phyloP scores from a whole-genome alignment of 2,329 filamentous ascomycete species.

The Diaporthe citrichinensis region DNA sequence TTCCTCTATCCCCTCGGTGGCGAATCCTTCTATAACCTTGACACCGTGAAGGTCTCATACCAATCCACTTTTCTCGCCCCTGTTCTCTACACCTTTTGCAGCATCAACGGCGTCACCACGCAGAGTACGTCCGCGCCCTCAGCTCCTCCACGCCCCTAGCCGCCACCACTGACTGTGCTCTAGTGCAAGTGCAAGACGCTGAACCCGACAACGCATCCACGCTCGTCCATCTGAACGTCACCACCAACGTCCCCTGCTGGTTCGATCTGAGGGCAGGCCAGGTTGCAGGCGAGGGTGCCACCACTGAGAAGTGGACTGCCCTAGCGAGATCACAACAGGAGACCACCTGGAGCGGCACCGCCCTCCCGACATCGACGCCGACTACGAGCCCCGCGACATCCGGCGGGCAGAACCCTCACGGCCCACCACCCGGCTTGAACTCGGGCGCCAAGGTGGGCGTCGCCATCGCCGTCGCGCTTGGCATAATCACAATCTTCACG shows the following conservation, averaged over 20 bases:
- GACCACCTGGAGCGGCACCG: conserved; percentile 34
- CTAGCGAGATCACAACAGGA: conserved; percentile 27
- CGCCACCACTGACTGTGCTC: conserved; percentile 6
- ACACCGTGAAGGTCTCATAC: conserved; percentile 33
- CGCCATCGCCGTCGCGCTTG: conserved; percentile 36
- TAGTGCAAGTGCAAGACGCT: conserved; percentile 33
- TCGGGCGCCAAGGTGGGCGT: conserved; percentile 38
- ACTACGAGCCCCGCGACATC: conserved; percentile 2
- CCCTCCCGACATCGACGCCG: conserved; percentile 22
- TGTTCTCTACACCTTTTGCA: conserved; percentile 31
- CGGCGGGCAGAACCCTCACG: neutral
- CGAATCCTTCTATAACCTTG: conserved; percentile 32
- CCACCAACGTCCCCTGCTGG: conserved; percentile 33
- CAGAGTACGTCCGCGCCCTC: conserved; percentile 19
- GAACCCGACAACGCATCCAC: conserved; percentile 33
- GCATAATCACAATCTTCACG: conserved; percentile 31
- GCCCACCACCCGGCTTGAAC: conserved; percentile 15
- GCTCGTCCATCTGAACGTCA: conserved; percentile 32
- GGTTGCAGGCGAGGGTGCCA: conserved; percentile 2
- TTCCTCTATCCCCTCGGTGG: conserved; percentile 30
- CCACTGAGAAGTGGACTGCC: conserved; percentile 30
- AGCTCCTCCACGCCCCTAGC: neutral
- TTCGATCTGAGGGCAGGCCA: conserved; percentile 26
- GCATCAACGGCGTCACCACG: conserved; percentile 31
- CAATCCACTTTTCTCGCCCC: conserved; percentile 26